These are phyloP conservation scores for Leccinum olivaceoglutinosum DNA, from an alignment of 1,284 basidiomycete genomes.

Conservation along the genomic window DNA sequence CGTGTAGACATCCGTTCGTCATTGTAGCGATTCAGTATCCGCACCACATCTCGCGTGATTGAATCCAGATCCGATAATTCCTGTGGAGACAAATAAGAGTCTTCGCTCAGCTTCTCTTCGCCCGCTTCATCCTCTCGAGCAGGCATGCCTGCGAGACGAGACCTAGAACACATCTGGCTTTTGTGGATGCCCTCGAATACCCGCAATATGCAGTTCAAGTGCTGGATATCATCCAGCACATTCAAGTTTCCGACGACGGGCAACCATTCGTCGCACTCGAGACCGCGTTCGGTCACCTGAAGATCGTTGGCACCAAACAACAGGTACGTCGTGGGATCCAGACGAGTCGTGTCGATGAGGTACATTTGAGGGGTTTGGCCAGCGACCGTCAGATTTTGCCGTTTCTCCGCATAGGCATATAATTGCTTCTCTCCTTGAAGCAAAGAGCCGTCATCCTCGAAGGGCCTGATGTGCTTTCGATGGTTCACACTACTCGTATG, in stretches of 20 bases:
- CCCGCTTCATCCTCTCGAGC: constrained; percentile 55
- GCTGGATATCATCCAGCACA: constrained; percentile 79
- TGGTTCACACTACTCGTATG: constrained; percentile 88
- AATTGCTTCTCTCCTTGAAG: constrained; percentile 66
- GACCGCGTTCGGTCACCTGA: constrained; percentile 58
- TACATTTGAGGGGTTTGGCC: constrained; percentile 58
- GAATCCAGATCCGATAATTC: constrained; percentile 75
- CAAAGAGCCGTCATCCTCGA: constrained; percentile 34
- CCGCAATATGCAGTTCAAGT: constrained; percentile 85
- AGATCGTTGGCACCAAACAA: constrained; percentile 88
- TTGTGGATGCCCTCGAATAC: constrained; percentile 86
- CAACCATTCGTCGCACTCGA: constrained; percentile 90
- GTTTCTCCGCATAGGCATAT: constrained; percentile 84
- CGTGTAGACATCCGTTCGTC: constrained; percentile 52
- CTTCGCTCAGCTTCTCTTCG: constrained; percentile 44
- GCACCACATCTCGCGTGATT: constrained; percentile 70
- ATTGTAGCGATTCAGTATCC: constrained; percentile 62
- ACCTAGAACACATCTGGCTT: constrained; percentile 31
- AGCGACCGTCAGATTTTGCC: constrained; percentile 61
- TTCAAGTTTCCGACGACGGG: constrained; percentile 78
- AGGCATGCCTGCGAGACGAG: constrained; percentile 33
- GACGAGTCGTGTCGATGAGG: constrained; percentile 77
- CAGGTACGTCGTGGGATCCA: constrained; percentile 90
- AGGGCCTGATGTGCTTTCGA: constrained; percentile 50
- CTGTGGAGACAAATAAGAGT: constrained; percentile 50